Evolutionary conservation across 2,329 filamentous ascomycete species (phyloP), one percentile per base, ranked within the genome.

Genomic region (Paecilomyces sp.): DNA sequence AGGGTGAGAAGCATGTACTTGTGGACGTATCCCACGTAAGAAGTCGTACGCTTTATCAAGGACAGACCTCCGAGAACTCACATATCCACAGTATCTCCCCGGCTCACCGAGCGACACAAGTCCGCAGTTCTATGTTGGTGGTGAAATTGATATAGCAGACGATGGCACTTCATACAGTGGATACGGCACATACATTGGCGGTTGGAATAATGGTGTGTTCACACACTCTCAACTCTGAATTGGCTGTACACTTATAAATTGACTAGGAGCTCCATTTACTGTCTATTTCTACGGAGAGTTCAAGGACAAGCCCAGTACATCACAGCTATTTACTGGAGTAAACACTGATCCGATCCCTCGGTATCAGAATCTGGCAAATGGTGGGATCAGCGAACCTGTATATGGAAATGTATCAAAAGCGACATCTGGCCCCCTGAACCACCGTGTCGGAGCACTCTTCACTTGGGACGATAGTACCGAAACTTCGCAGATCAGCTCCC

Each of bases 381-480:
- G 84, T 1, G 78, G 83, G n/a, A 80, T 80, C 57, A 84, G 87
- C 57, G 83, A 75, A 9, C 80, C 78, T 0, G 71, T 85, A 15
- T 76, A 75, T 1, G 81, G 87, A 0, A 79, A 87, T 62, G 62
- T 68, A 5, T 64, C 69, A 0, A 84, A 80, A 0, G 85, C 85
- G 1, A 83, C 82, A 60, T 81, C 76, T 7, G 84, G 83, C 47
- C 83, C 81, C 3, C 68, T 75, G 64, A 77, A 68, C 34, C 70
- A 86, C 2, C 83, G 85, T 0, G 81, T 82, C 0, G 87, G 87
- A 2, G 86, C 80, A 0, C 64, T 84, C 0, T 88, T 86, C 70
- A 80, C 84, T 41, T 81, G 85, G 59, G 87, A 88, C 62, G 69
- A 80, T 22, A 78, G 79, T 12, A 70, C 76, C 11, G 2, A 33